phyloP scores from a whole-genome alignment of 1,139 yeast species.

The Wickerhamiella infanticola region DNA sequence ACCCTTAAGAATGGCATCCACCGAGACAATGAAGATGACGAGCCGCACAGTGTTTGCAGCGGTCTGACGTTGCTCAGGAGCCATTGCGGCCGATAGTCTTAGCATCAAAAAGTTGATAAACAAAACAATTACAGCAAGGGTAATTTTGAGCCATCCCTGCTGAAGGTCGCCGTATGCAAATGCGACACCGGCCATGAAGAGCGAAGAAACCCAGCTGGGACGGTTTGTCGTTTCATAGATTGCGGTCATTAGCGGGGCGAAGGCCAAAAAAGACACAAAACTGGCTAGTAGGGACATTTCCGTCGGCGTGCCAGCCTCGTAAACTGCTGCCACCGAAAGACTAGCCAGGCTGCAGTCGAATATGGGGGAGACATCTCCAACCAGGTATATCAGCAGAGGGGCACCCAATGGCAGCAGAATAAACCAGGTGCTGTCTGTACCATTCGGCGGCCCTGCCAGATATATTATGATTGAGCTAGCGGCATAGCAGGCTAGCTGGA shows the following conservation, averaged over 20 bases:
- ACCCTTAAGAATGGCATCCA: not conserved
- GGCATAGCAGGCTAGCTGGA: not conserved
- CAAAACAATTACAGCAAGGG: not conserved
- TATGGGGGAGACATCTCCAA: not conserved
- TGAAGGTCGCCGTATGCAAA: not conserved
- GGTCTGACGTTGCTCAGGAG: not conserved
- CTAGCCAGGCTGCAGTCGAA: not conserved
- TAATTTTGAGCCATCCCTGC: not conserved
- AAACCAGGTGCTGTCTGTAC: not conserved
- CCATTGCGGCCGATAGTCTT: not conserved
- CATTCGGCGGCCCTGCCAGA: not conserved
- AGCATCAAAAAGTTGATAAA: not conserved
- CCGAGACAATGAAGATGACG: not conserved
- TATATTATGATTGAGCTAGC: not conserved
- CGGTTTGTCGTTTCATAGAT: not conserved
- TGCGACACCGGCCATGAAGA: not conserved
- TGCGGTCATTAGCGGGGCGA: not conserved
- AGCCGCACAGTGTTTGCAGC: not conserved
- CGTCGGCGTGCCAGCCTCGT: not conserved
- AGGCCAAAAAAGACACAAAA: not conserved
- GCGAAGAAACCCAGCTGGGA: not conserved
- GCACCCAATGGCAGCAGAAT: not conserved
- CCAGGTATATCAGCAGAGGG: not conserved
- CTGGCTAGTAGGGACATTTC: not conserved
- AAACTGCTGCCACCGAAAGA: not conserved